phyloP scores from a whole-genome alignment of 2,329 filamentous ascomycete genomes.

The Huntiella omanensis region DNA sequence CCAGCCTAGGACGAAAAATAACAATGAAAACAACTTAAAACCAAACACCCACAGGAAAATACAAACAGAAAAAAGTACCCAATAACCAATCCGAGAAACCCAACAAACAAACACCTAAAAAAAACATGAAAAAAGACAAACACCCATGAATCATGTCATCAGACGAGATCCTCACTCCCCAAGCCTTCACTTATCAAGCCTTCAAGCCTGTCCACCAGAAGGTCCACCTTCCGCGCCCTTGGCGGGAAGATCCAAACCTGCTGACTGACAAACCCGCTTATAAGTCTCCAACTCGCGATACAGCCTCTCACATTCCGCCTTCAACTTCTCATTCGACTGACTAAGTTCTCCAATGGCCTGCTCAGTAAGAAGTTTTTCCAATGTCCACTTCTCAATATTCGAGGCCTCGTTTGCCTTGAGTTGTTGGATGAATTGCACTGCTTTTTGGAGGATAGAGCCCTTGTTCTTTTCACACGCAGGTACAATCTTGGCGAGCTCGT shows the following conservation, averaged over 20 bases:
- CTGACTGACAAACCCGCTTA: slow-evolving; percentile 49
- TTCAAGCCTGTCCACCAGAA: no score
- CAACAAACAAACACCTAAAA: neutral
- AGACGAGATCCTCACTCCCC: no score
- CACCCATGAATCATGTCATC: no score
- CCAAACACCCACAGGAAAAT: no score
- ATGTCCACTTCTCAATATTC: slow-evolving; percentile 85
- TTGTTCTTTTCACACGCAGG: slow-evolving; percentile 98
- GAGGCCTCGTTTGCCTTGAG: slow-evolving; percentile 86
- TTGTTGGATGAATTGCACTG: slow-evolving; percentile 85
- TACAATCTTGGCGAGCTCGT: slow-evolving; percentile 92
- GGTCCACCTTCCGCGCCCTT: slow-evolving; percentile 6
- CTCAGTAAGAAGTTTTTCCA: slow-evolving; percentile 78
- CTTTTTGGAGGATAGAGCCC: slow-evolving; percentile 82
- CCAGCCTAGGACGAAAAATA: no score
- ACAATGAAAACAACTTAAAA: no score
- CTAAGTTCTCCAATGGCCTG: slow-evolving; percentile 79
- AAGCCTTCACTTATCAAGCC: no score
- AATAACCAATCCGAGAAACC: no score
- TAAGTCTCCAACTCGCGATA: slow-evolving; percentile 64
- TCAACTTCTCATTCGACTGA: slow-evolving; percentile 71
- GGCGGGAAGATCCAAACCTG: slow-evolving; percentile 26
- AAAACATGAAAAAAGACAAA: neutral
- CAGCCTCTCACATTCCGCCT: slow-evolving; percentile 57
- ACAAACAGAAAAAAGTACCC: no score